Conservation (phyloP, 768 basidiomycete species). For the Suillus subaureus region DNA sequence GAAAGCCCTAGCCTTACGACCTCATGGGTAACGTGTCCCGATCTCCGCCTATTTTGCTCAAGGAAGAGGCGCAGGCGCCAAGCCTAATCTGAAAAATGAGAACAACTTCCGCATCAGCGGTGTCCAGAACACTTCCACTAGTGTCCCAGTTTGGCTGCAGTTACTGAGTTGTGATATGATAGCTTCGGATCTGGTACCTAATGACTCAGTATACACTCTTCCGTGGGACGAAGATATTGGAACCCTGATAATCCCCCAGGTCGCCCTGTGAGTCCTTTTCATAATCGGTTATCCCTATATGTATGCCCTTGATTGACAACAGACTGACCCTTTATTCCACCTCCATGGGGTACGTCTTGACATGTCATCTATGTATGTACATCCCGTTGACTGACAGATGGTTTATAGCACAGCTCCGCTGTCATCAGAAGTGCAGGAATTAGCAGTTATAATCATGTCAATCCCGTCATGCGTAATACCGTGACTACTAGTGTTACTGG, state of each 20-base stretch:
- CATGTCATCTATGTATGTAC: background rate
- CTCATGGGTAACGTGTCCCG: background rate
- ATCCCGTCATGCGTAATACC: background rate
- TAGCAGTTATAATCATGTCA: background rate
- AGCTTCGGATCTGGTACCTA: constrained; percentile 38
- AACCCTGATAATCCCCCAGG: constrained; percentile 13
- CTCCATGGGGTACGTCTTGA: constrained; percentile 18
- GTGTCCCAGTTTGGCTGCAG: constrained; percentile 48
- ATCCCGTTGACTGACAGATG: background rate
- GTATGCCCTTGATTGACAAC: background rate
- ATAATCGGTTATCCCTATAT: background rate
- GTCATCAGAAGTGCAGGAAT: background rate
- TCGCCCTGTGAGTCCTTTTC: constrained; percentile 12
- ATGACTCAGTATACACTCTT: constrained; percentile 45
- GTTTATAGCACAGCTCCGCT: background rate
- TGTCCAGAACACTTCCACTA: constrained; percentile 35
- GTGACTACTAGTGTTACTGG: background rate
- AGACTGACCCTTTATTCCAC: constrained; percentile 13
- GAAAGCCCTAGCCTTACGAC: too few relatives aligned
- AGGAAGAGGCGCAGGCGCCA: constrained; percentile 25
- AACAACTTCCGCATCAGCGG: constrained; percentile 32
- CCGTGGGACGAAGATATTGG: constrained; percentile 40
- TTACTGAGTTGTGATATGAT: constrained; percentile 40
- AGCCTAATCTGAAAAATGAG: constrained; percentile 33
- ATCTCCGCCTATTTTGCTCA: background rate